These are phyloP conservation scores for Polytrichum formosum DNA, from an alignment of 225 moss, liverwort and hornwort genomes.

Conservation along the genomic window DNA sequence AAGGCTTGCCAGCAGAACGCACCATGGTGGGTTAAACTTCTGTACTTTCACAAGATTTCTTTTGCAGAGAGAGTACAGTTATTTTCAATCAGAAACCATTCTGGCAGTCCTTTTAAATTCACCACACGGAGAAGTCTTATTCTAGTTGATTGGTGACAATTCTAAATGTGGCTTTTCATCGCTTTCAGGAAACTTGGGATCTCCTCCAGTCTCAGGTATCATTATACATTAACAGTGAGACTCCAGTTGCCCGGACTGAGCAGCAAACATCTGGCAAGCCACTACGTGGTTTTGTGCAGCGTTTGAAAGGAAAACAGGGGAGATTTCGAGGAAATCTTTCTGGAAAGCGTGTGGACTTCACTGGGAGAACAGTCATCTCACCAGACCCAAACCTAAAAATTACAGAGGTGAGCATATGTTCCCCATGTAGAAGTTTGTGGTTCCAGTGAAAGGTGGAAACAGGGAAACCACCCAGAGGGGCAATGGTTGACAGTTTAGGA, in stretches of 20 bases:
- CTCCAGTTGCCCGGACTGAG: conserved; percentile 79
- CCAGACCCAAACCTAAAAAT: conserved; percentile 98
- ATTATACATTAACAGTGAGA: conserved; percentile 89
- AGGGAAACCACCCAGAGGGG: too few species aligned
- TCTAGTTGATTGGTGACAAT: background rate
- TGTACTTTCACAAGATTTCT: too few species aligned
- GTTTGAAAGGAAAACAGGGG: conserved; percentile 97
- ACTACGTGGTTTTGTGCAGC: conserved; percentile 92
- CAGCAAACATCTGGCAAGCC: conserved; percentile 87
- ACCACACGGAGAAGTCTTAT: background rate
- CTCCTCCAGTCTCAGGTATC: conserved; percentile 94
- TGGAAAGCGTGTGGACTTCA: conserved; percentile 96
- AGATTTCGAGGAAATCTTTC: conserved; percentile 96
- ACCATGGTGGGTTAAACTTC: conserved; percentile 58
- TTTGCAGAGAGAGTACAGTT: too few species aligned
- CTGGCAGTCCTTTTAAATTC: too few species aligned
- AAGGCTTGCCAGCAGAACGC: conserved; percentile 81
- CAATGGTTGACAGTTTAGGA: too few species aligned
- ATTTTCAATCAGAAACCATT: too few species aligned
- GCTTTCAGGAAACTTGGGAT: conserved; percentile 92
- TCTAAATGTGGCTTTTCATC: background rate
- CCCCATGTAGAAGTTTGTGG: too few species aligned
- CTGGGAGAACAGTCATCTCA: conserved; percentile 96
- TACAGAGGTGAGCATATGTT: conserved; percentile 65
- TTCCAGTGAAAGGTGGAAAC: too few species aligned